Conservation (phyloP, 179 eudicot species). For the Corrigiola litoralis region DNA sequence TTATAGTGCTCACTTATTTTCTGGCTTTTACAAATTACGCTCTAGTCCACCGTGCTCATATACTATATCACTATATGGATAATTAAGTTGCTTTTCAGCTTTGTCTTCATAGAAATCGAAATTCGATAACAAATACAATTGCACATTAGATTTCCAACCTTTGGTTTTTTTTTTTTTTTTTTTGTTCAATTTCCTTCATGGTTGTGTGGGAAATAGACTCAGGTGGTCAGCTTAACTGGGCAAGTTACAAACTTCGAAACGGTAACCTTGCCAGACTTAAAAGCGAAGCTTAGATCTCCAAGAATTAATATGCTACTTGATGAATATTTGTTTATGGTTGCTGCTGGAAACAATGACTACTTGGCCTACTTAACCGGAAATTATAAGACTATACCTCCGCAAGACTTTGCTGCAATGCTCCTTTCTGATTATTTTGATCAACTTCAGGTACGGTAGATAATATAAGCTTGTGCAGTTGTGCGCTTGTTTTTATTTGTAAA, state of each 20-base stretch:
- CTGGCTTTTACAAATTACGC: too few relatives aligned
- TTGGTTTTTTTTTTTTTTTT: background rate
- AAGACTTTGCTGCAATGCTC: conserved; percentile 22
- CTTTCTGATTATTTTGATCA: conserved; percentile 15
- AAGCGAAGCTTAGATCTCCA: conserved; percentile 22
- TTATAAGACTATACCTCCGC: conserved; percentile 6
- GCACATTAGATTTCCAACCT: background rate
- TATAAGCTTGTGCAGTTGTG: background rate
- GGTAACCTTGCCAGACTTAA: conserved; percentile 48
- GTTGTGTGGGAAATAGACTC: conserved; percentile 5
- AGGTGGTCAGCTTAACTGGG: conserved; percentile 35
- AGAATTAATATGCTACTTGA: conserved; percentile 9
- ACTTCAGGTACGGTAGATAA: conserved; percentile 18
- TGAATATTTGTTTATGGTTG: conserved; percentile 40
- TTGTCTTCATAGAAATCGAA: too few relatives aligned
- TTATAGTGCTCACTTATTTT: too few relatives aligned
- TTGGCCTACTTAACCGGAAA: too few relatives aligned
- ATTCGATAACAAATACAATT: too few relatives aligned
- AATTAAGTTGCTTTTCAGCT: too few relatives aligned
- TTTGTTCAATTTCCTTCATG: background rate
- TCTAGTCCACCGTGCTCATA: too few relatives aligned
- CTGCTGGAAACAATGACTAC: conserved; percentile 68
- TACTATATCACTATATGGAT: too few relatives aligned
- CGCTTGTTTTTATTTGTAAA: background rate
- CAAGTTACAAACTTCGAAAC: conserved; percentile 52